phyloP scores from a whole-genome alignment of 352 stramenopile genomes.

The Globisporangium solare region DNA sequence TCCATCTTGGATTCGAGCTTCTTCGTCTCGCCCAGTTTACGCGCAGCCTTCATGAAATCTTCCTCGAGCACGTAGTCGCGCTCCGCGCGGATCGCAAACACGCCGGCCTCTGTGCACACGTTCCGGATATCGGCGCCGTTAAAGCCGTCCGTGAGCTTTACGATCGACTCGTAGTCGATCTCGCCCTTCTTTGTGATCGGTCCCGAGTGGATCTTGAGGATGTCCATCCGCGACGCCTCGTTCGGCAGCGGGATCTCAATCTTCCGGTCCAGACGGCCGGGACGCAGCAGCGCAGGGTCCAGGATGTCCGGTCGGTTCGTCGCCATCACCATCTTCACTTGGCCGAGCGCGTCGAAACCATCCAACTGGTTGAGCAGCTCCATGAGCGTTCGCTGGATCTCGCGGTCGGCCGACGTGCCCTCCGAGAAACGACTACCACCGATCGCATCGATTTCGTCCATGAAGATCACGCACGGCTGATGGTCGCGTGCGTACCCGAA shows the following conservation, averaged over 20 bases:
- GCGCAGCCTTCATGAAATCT: slow-evolving; percentile 99
- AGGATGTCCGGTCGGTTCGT: slow-evolving; percentile 99
- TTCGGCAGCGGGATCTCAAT: slow-evolving; percentile 99
- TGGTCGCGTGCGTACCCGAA: slow-evolving; percentile 97
- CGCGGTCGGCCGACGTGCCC: slow-evolving; percentile 93
- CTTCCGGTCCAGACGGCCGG: slow-evolving; percentile 98
- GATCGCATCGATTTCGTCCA: slow-evolving; percentile 99
- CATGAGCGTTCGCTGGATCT: slow-evolving; percentile 99
- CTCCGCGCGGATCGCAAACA: slow-evolving; percentile 99
- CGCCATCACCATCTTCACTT: slow-evolving; percentile 99
- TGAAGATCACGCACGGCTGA: slow-evolving; percentile 99
- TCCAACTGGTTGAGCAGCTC: slow-evolving; percentile 99
- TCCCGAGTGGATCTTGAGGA: slow-evolving; percentile 99
- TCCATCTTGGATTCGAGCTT: slow-evolving; percentile 99
- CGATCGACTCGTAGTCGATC: slow-evolving; percentile 99
- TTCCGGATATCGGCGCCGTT: slow-evolving; percentile 99
- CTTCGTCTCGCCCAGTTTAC: slow-evolving; percentile 99
- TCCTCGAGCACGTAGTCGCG: slow-evolving; percentile 99
- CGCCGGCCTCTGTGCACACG: slow-evolving; percentile 94
- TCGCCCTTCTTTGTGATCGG: slow-evolving; percentile 99
- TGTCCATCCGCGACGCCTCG: slow-evolving; percentile 97
- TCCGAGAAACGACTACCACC: slow-evolving; percentile 97
- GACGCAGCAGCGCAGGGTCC: slow-evolving; percentile 97
- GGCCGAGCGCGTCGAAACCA: slow-evolving; percentile 97
- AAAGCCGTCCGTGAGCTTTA: slow-evolving; percentile 99